These are phyloP conservation scores for Fusarium anthophilum DNA, from an alignment of 2,329 filamentous ascomycete species.

Conservation along the genomic window DNA sequence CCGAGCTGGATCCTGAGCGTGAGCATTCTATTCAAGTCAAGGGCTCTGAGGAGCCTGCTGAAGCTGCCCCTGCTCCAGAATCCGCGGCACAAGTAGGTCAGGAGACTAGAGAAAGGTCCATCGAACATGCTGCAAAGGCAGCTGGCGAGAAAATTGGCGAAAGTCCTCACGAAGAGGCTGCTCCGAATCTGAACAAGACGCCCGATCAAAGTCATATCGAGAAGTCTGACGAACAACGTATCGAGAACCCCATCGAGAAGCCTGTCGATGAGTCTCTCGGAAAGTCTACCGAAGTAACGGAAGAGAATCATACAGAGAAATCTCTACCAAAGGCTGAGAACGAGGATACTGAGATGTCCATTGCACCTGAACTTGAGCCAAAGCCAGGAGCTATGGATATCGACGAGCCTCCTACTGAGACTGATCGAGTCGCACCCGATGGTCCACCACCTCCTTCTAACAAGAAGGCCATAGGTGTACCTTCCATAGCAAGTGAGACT, in stretches of 20 bases:
- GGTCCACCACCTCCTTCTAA: constrained; percentile 5
- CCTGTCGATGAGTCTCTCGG: background rate
- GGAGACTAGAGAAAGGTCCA: background rate
- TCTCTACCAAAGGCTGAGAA: background rate
- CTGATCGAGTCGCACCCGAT: constrained; percentile 11
- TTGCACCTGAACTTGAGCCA: constrained; percentile 41
- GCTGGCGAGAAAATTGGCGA: background rate
- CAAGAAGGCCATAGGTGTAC: background rate
- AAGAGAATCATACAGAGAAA: background rate
- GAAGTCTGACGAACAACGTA: background rate
- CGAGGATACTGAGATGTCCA: constrained; percentile 1
- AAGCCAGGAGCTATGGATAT: constrained; percentile 56
- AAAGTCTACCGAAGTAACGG: background rate
- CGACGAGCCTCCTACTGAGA: constrained; percentile 38
- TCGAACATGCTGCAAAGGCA: background rate
- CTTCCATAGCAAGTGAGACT: background rate
- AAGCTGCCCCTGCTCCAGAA: background rate
- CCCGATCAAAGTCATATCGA: background rate
- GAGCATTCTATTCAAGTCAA: constrained; percentile 4
- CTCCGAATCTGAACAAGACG: background rate
- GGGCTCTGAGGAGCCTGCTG: constrained; percentile 4
- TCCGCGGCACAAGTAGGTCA: background rate
- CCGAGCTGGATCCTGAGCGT: background rate
- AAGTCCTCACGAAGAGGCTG: background rate
- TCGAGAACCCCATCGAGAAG: background rate